Evolutionary conservation across 2,329 filamentous ascomycete genomes (phyloP).

Genomic region (Sclerotinia nivalis): DNA sequence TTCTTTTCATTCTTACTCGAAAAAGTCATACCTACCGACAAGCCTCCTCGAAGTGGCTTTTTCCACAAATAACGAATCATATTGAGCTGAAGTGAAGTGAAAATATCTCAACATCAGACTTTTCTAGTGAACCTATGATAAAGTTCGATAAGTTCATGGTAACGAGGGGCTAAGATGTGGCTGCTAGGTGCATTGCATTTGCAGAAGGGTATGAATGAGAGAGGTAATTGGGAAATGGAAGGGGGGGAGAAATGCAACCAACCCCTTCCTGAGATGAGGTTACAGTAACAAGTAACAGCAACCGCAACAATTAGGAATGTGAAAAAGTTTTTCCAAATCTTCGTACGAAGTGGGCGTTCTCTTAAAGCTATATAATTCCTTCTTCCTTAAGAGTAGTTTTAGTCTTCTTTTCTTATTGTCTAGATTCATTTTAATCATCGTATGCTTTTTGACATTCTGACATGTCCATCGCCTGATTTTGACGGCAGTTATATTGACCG

Average conservation of each 20-base stretch:
- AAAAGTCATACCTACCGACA: not conserved
- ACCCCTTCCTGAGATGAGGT: too few relatives aligned
- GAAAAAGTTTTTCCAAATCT: not conserved
- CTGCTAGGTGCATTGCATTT: not conserved
- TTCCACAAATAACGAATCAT: slow-evolving; percentile 1
- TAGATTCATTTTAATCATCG: slow-evolving; percentile 17
- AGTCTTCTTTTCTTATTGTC: not conserved
- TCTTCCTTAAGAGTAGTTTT: not conserved
- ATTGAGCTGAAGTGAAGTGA: not conserved
- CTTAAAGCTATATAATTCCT: not conserved
- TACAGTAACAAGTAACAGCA: not conserved
- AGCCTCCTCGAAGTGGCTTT: not conserved
- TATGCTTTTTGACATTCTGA: slow-evolving; percentile 23
- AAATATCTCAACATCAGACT: not conserved
- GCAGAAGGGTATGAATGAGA: not conserved
- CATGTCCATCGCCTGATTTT: slow-evolving; percentile 22
- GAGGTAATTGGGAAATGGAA: not conserved
- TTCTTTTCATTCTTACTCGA: not conserved
- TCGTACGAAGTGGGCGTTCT: not conserved
- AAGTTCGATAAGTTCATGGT: not conserved
- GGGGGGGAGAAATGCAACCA: not conserved
- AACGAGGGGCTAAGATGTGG: not conserved
- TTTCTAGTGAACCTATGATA: not conserved
- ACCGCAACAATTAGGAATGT: not conserved
- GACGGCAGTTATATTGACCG: slow-evolving; percentile 10